Base-by-base conservation (phyloP, 2,329 filamentous ascomycete species). In the Rhynchosporium agropyri region DNA sequence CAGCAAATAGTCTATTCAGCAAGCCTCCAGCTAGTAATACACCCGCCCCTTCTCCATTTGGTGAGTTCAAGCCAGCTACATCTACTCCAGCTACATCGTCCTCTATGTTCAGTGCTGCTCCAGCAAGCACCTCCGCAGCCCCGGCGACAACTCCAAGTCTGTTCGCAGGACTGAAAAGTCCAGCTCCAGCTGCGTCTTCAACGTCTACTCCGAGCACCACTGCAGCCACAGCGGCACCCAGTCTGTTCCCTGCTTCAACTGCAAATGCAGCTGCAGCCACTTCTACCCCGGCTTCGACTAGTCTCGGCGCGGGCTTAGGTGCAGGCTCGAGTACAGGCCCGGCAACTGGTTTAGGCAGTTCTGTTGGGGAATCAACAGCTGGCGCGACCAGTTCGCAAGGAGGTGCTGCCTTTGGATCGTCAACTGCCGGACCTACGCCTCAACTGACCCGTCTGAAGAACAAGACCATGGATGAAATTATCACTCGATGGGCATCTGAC, bases 391-490 rank as follows among this genome's bases (percentile, higher is more conserved):
- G 51, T 31, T 65, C 75, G 12, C 64, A 75, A 28, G 69, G 73
- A 40, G 48, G 38, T 50, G 15, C 53, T 48, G 80, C 74, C 33
- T 78, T 94, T 55, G 87, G 86, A 20, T 86, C 88, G 33, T 96
- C 92, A 1, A 96, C 91, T 3, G 82, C 86, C 40, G 93, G 93
- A 0, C 92, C 93, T 1, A 81, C 88, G 2, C 94, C 95, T 15
- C 89, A 92, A 62, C 87, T 96, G 72, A 95, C 94, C 3, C 89
- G 95, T 33, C 82, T 99, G 43, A 97, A 97, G 81, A 97, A 97
- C 77, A 98, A 97, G 79, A 97, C 94, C 0, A 97, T 99, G 90
- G 95, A 99, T 73, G 95, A 99, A 75, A 97, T 99, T 67, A 92
- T 99, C 68, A 97, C 92, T 3, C 88, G 92, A 38, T 99, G 95